Base-by-base conservation (phyloP, 345 rosid genomes). In the Eucalyptus microcorys region DNA sequence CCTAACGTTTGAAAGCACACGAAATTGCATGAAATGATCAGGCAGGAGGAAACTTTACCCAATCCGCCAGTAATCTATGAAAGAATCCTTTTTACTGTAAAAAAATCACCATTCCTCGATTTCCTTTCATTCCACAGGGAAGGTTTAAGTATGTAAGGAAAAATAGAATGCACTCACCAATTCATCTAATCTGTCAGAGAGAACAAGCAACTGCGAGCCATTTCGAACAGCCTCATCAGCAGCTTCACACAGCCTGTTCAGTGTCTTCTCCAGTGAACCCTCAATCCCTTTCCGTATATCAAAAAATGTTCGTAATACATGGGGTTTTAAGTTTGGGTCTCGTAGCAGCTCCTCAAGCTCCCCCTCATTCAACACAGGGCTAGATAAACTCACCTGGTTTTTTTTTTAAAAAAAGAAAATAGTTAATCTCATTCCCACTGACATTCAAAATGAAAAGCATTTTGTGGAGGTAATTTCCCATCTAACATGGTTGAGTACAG, bases 141-240 rank as follows among this genome's bases (percentile, higher is more conserved):
- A 40, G 47, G 84, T 43, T 76, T 76, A 40, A 76, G 30, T 24
- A 40, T 37, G 24, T 40, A 40, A 53, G 49, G 64, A 57, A 88
- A 88, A 42, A 87, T 84, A 89, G 79, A 42, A 85, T 87, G 87
- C 57, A 45, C 87, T 91, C 94, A 96, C 99, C 94, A 97, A 92
- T 88, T 88, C 94, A 91, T 95, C 97, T 87, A 96, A 83, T 47
- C 98, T 94, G 90, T 98, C 99, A 86, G 98, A 98, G 40, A 98
- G 97, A 91, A 98, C 93, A 92, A 98, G 99, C 45, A 98, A 94
- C 91, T 98, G 97, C 57, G 98, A 96, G 90, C 99, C 99, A 93
- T 93, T 96, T 88, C 97, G 93, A 94, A 98, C 99, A 87, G 99
- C 99, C 85, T 96, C 99, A 94, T 96, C 99, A 90, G 99, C 99